Base-by-base conservation (phyloP, 108 stramenopile genomes). In the Nitzschia sp. region DNA sequence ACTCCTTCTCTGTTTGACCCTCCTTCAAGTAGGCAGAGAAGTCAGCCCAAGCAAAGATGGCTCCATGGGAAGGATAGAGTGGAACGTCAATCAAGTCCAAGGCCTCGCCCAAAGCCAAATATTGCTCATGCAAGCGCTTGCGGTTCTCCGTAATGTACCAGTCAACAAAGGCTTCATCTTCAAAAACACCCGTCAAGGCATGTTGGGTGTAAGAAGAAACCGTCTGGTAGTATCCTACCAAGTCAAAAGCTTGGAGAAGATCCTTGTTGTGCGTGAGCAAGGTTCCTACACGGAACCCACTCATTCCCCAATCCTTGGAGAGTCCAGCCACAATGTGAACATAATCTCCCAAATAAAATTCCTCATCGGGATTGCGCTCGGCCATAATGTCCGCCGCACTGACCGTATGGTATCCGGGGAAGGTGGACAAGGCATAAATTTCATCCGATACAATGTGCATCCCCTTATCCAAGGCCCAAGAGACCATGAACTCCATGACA, bases 281-380 rank as follows among this genome's bases (percentile, higher is more conserved):
- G 19, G 68, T 67, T 10, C 80, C 80, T 10, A 76, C 68, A 9
- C 80, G 63, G 17, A 82, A 52, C 1, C 80, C 80, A 60, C 76
- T 78, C 51, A 60, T 26, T 14, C 64, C 75, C 69, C 73, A 78
- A 57, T 82, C 80, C 66, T 82, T 82, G 55, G 66, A 69, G 6
- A 81, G 66, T 20, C 57, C 58, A 14, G 62, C 71, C 14, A 81
- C 64, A 51, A 75, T 51, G 37, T 81, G 80, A 9, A 77, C 71
- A 11, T 48, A 11, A 57, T 71, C 63, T 10, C 71, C 71, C 40
- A 71, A 37, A 42, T 71, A 64, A 7, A 12, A 7, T 7, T 63
- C 39, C 6, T 8, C 0, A 19, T 64, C 26, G 17, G 51, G 65
- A 26, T 38, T 14, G 8, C 15, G 21, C 10, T 53, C 65, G 12